Conservation (phyloP, 345 rosid species). For the Psidium friedrichsthalianum region DNA sequence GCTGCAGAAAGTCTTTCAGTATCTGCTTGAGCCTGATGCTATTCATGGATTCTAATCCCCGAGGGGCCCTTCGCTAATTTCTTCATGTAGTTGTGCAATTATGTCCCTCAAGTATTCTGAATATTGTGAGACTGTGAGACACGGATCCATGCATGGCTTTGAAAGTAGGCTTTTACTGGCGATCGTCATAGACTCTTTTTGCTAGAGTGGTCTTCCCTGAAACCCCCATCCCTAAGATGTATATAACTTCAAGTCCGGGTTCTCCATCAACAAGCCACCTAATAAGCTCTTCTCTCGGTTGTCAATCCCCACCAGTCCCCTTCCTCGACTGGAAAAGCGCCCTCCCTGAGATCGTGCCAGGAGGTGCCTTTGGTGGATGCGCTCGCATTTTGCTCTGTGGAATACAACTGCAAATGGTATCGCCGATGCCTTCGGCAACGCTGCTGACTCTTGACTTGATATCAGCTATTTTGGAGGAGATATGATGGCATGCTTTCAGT, state of each 20-base stretch:
- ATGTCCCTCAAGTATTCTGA: neutral
- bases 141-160: neutral
- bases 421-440: neutral
- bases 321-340: neutral
- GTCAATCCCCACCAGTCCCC: neutral
- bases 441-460: neutral
- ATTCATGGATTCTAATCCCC: neutral
- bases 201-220: neutral
- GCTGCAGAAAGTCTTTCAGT: neutral
- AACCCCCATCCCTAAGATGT: neutral
- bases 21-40: neutral
- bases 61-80: neutral
- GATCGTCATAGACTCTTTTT: neutral
- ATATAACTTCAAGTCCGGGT: neutral
- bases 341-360: neutral
- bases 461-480: neutral
- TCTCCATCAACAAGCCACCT: neutral
- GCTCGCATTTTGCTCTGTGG: neutral
- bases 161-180: neutral
- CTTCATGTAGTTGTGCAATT: neutral
- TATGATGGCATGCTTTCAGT: neutral
- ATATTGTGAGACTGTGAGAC: neutral
- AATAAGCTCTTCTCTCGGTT: neutral
- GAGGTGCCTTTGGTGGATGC: neutral
- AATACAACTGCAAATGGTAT: neutral